Evolutionary conservation across 768 basidiomycete genomes (phyloP).

Genomic region (Podaxis rugospora): DNA sequence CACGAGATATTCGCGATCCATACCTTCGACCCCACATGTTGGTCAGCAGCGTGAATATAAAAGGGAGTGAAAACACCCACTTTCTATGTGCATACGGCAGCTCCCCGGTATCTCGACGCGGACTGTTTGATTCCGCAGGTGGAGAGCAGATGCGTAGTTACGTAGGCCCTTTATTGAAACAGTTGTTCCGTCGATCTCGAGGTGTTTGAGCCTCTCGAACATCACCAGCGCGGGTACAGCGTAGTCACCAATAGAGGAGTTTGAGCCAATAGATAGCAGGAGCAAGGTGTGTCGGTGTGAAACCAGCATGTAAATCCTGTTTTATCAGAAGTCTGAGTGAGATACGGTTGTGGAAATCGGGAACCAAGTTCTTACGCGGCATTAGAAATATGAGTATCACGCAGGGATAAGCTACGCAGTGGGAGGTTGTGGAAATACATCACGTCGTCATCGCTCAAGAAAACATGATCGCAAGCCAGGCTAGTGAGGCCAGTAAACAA

Average conservation of each 20-base stretch:
- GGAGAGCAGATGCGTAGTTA: conserved; percentile 26
- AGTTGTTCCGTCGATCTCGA: conserved; percentile 50
- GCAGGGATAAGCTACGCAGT: neutral
- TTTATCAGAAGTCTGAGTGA: neutral
- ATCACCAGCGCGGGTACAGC: conserved; percentile 50
- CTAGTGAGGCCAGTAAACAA: neutral
- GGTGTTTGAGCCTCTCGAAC: conserved; percentile 40
- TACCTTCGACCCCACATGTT: conserved; percentile 24
- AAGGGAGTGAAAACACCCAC: conserved; percentile 28
- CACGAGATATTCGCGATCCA: conserved; percentile 44
- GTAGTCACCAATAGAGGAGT: conserved; percentile 52
- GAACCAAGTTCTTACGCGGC: conserved; percentile 44
- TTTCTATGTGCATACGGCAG: conserved; percentile 51
- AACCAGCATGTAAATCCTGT: conserved; percentile 54
- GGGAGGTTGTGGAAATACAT: conserved; percentile 2
- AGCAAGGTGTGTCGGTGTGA: conserved; percentile 50
- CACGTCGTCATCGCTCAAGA: neutral
- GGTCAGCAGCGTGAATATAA: neutral
- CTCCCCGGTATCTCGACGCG: conserved; percentile 49
- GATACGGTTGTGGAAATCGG: neutral
- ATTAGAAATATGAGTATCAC: conserved; percentile 51
- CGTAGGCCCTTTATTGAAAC: conserved; percentile 58
- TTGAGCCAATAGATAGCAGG: conserved; percentile 47
- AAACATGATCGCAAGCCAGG: neutral
- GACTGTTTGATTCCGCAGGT: conserved; percentile 33